These are phyloP conservation scores for Pichia sp. DNA, from an alignment of 1,139 yeast genomes.

Conservation along the genomic window DNA sequence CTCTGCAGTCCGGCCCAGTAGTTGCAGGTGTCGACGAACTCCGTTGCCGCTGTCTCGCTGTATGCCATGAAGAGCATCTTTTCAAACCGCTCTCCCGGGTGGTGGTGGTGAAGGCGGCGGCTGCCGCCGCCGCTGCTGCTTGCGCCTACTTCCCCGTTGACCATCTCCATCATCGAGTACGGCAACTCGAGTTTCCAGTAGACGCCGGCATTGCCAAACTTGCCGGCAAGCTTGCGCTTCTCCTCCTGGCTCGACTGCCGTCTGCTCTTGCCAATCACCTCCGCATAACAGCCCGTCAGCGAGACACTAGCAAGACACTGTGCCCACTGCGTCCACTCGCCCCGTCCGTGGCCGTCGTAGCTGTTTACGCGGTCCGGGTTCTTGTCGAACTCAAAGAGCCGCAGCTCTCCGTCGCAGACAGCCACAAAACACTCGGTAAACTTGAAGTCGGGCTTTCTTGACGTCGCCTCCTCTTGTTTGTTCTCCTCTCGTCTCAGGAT, in stretches of 20 bases:
- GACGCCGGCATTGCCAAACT: background rate
- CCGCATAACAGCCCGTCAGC: constrained; percentile 50
- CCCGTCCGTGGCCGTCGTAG: constrained; percentile 45
- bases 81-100: constrained; percentile 1
- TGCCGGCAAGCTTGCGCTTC: background rate
- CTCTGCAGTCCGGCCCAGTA: constrained; percentile 54
- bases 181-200: constrained; percentile 11
- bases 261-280: constrained; percentile 23
- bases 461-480: constrained; percentile 14
- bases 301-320: constrained; percentile 31
- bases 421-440: constrained; percentile 46
- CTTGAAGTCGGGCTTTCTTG: background rate
- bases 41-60: constrained; percentile 63
- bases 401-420: constrained; percentile 55
- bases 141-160: background rate
- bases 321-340: constrained; percentile 53
- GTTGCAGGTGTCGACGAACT: constrained; percentile 73
- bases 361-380: constrained; percentile 29
- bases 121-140: background rate
- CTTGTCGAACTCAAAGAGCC: constrained; percentile 46
- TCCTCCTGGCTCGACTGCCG: constrained; percentile 3
- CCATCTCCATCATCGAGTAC: constrained; percentile 9
- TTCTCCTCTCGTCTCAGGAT: background rate
- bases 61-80: constrained; percentile 50
- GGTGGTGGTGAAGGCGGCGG: background rate